Conservation (phyloP, 768 basidiomycete genomes). For the Pleurotus eryngii region DNA sequence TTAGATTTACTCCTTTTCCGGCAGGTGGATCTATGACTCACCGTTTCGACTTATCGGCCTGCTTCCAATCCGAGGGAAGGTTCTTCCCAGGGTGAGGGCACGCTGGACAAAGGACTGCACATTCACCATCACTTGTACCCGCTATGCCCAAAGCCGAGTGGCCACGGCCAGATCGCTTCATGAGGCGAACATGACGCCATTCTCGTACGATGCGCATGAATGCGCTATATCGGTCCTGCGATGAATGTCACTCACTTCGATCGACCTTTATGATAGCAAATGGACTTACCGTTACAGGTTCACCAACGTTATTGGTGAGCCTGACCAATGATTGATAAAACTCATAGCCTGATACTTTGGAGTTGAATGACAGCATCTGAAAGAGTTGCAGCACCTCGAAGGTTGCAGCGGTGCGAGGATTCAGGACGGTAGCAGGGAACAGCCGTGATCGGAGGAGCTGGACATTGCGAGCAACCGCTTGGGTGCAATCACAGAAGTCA, state of each 20-base stretch:
- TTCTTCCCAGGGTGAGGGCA: constrained; percentile 20
- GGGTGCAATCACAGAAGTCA: constrained; percentile 14
- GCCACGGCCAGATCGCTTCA: constrained; percentile 7
- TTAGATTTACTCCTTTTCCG: too few species aligned
- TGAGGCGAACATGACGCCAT: not conserved
- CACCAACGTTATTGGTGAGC: too few species aligned
- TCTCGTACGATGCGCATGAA: not conserved
- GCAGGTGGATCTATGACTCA: not conserved
- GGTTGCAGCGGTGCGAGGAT: constrained; percentile 12
- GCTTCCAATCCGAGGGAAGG: constrained; percentile 7
- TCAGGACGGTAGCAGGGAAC: constrained; percentile 12
- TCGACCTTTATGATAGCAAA: too few species aligned
- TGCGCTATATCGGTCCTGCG: not conserved
- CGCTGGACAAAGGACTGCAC: constrained; percentile 18
- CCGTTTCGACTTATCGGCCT: not conserved
- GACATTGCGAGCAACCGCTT: not conserved
- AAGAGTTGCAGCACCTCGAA: constrained; percentile 10
- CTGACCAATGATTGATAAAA: not conserved
- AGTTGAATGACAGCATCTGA: constrained; percentile 11
- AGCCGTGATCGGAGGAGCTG: constrained; percentile 13
- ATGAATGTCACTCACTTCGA: too few species aligned
- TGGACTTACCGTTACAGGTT: too few species aligned
- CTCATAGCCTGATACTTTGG: constrained; percentile 8
- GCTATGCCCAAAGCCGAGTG: constrained; percentile 11
- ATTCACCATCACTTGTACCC: constrained; percentile 12